Percentiles rank a stretch among this genome's conserved stretches.
These are phyloP conservation scores for Stenogyne calaminthoides DNA, from an alignment of 305 asterid genomes.

Conservation along the genomic window DNA sequence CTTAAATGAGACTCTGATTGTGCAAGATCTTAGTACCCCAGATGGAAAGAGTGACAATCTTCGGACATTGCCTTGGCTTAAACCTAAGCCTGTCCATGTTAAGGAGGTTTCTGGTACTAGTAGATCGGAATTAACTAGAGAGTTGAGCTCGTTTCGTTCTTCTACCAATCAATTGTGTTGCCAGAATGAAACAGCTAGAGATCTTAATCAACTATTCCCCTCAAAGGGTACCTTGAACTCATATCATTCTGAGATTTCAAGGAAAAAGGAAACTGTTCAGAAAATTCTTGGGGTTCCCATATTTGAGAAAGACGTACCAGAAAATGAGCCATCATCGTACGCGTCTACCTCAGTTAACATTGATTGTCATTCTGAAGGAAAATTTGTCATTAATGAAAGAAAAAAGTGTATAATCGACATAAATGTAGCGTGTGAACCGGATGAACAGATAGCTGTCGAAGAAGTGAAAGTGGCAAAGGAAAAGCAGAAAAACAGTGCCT, in stretches of 20 bases:
- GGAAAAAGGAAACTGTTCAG: constrained; percentile 37
- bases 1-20: constrained; percentile 46
- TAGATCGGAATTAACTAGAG: constrained; percentile 27
- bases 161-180: constrained; percentile 33
- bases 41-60: constrained; percentile 41
- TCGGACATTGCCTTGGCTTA: constrained; percentile 77
- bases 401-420: constrained; percentile 70
- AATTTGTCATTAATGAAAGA: constrained; percentile 33
- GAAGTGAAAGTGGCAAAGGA: constrained; percentile 36
- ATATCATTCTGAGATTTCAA: constrained; percentile 33
- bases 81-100: constrained; percentile 39
- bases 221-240: constrained; percentile 28
- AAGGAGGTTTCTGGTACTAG: constrained; percentile 35
- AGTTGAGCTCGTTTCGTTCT: constrained; percentile 32
- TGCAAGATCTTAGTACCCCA: constrained; percentile 42
- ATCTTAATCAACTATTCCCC: constrained; percentile 40
- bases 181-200: constrained; percentile 40
- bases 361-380: constrained; percentile 34
- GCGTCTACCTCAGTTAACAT: constrained; percentile 41
- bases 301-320: constrained; percentile 42
- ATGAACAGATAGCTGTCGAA: constrained; percentile 47
- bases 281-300: constrained; percentile 80
- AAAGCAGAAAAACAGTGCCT: constrained; percentile 31
- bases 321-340: constrained; percentile 40
- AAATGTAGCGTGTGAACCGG: constrained; percentile 71